Conservation (phyloP, 2,329 filamentous ascomycete genomes). For the Arthrobotrys entomopaga region DNA sequence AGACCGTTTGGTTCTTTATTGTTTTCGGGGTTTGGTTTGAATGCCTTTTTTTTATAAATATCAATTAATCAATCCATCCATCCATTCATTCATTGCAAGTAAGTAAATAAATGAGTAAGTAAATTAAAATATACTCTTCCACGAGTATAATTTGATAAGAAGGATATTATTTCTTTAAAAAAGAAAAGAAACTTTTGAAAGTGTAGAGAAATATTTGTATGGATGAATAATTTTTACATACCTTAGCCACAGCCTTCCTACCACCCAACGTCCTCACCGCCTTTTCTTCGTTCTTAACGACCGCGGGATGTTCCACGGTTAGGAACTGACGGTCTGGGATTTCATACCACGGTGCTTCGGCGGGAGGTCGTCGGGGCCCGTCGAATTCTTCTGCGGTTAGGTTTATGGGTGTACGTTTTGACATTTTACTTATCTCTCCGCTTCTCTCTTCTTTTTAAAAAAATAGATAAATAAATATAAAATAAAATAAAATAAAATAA, state of each 20-base stretch:
- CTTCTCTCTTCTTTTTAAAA: neutral
- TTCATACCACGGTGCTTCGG: constrained; percentile 44
- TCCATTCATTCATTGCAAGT: neutral
- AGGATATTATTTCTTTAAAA: too few species aligned
- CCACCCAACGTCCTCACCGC: constrained; percentile 47
- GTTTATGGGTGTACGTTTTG: constrained; percentile 1
- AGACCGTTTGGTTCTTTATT: constrained; percentile 40
- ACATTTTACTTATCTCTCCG: constrained; percentile 6
- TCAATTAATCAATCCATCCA: neutral
- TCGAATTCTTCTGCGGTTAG: constrained; percentile 16
- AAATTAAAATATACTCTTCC: neutral
- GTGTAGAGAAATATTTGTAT: neutral
- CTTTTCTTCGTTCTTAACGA: constrained; percentile 33
- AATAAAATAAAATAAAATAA: too few species aligned
- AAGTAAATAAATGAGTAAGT: neutral
- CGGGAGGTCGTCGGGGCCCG: constrained; percentile 6
- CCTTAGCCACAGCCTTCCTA: constrained; percentile 45
- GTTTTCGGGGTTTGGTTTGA: constrained; percentile 49
- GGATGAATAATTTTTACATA: too few species aligned
- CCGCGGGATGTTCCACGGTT: constrained; percentile 40
- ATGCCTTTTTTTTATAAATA: constrained; percentile 21
- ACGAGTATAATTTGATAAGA: too few species aligned
- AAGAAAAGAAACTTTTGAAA: too few species aligned
- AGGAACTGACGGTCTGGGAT: constrained; percentile 38
- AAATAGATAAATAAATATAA: neutral